phyloP scores from a whole-genome alignment of 2,329 filamentous ascomycete genomes.

The Arthrobotrys entomopaga region DNA sequence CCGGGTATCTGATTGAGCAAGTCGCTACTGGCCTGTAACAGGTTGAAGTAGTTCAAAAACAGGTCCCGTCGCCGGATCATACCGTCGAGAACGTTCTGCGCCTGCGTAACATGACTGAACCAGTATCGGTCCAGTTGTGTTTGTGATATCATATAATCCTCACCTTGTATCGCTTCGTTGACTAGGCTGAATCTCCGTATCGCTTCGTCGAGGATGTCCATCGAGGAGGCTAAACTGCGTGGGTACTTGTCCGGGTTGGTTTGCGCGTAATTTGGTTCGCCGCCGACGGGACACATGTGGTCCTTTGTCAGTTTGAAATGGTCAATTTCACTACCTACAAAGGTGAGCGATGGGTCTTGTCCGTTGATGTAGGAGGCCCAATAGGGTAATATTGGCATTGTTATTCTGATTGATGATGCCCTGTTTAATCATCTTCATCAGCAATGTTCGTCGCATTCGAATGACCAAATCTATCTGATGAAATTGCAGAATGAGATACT shows the following conservation, averaged over 20 bases:
- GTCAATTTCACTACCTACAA: constrained; percentile 9
- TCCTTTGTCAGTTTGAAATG: neutral
- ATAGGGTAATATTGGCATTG: neutral
- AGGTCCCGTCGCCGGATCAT: neutral
- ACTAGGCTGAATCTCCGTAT: constrained; percentile 1
- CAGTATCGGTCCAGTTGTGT: neutral
- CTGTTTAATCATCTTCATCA: neutral
- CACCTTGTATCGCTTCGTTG: constrained; percentile 2
- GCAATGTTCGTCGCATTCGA: neutral
- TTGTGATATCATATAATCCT: neutral
- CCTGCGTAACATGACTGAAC: neutral
- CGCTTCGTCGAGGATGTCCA: constrained; percentile 9
- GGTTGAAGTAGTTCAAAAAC: neutral
- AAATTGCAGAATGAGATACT: too few relatives aligned
- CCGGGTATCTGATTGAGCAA: neutral
- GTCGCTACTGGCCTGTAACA: neutral
- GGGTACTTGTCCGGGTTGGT: neutral
- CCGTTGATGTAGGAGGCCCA: neutral
- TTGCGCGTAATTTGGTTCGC: too few relatives aligned
- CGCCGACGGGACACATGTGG: constrained; percentile 6
- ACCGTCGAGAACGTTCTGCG: neutral
- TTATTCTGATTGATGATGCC: neutral
- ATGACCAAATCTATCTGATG: too few relatives aligned
- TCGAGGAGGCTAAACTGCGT: neutral
- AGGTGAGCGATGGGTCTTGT: neutral